phyloP scores from a whole-genome alignment of 345 rosid genomes.

The Lumnitzera littorea region DNA sequence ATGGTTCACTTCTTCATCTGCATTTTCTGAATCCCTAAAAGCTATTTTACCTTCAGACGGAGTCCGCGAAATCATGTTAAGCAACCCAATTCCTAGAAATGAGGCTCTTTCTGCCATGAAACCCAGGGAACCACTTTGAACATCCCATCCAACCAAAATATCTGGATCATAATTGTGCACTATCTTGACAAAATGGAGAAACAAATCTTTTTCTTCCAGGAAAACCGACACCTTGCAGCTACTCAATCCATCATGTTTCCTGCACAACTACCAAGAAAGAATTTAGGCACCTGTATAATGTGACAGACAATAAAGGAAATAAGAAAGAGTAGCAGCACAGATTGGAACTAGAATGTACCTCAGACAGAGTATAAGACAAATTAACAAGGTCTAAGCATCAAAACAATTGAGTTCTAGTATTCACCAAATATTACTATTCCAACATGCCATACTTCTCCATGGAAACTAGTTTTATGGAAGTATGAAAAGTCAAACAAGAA shows the following conservation, averaged over 20 bases:
- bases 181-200: slow-evolving; percentile 43
- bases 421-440: too few species aligned
- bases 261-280: slow-evolving; percentile 20
- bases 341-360: too few species aligned
- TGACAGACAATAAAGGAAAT: too few species aligned
- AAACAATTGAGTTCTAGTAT: too few species aligned
- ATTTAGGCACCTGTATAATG: background rate
- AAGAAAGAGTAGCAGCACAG: too few species aligned
- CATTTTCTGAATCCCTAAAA: slow-evolving; percentile 19
- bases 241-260: slow-evolving; percentile 69
- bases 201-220: slow-evolving; percentile 56
- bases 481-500: too few species aligned
- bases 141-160: slow-evolving; percentile 86
- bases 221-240: slow-evolving; percentile 48
- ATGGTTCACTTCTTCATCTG: slow-evolving; percentile 27
- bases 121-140: slow-evolving; percentile 90
- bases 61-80: slow-evolving; percentile 67
- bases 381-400: too few species aligned
- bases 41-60: slow-evolving; percentile 35
- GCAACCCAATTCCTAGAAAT: slow-evolving; percentile 79
- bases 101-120: slow-evolving; percentile 95
- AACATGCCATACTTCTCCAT: too few species aligned
- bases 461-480: too few species aligned
- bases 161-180: slow-evolving; percentile 69
- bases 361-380: background rate